A percentile compares a stretch with the other conserved stretches of the same genome.
phyloP scores from a whole-genome alignment of 306 rosid genomes.

The Gastrolobium bilobum region DNA sequence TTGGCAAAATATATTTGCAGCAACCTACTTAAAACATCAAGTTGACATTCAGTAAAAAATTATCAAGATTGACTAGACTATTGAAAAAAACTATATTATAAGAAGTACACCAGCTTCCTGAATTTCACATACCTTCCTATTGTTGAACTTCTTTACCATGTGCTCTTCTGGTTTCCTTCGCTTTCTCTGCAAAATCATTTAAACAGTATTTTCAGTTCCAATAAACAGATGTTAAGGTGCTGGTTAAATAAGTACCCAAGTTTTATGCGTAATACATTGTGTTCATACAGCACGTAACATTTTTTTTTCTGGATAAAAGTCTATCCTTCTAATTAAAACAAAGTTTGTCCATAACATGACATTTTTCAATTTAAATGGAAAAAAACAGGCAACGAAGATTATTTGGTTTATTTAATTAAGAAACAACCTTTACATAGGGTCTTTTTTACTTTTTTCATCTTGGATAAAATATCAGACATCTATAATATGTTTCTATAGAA shows the following conservation, averaged over 20 bases:
- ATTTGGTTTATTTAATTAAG: slow-evolving; percentile 15
- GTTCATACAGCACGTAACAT: not conserved
- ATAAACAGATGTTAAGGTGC: slow-evolving; percentile 24
- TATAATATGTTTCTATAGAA: not conserved
- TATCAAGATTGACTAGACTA: slow-evolving; percentile 29
- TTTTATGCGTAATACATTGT: not conserved
- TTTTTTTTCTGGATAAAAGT: not conserved
- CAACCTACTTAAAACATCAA: slow-evolving; percentile 18
- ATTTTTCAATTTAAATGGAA: slow-evolving; percentile 9
- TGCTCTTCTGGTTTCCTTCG: slow-evolving; percentile 83
- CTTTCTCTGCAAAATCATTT: slow-evolving; percentile 73
- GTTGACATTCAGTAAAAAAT: slow-evolving; percentile 14
- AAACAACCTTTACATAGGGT: slow-evolving; percentile 11
- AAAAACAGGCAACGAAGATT: not conserved
- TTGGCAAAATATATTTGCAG: not conserved
- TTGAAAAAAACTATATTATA: slow-evolving; percentile 2
- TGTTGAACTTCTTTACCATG: slow-evolving; percentile 71
- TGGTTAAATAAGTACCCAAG: not conserved
- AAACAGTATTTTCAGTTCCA: slow-evolving; percentile 40
- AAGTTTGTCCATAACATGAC: not conserved
- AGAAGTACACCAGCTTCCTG: slow-evolving; percentile 36
- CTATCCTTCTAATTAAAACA: no score
- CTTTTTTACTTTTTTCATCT: not conserved
- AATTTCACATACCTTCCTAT: slow-evolving; percentile 74
- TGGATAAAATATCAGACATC: not conserved